phyloP scores from a whole-genome alignment of 257 asterid species.

The Solanum lycopersicoides region DNA sequence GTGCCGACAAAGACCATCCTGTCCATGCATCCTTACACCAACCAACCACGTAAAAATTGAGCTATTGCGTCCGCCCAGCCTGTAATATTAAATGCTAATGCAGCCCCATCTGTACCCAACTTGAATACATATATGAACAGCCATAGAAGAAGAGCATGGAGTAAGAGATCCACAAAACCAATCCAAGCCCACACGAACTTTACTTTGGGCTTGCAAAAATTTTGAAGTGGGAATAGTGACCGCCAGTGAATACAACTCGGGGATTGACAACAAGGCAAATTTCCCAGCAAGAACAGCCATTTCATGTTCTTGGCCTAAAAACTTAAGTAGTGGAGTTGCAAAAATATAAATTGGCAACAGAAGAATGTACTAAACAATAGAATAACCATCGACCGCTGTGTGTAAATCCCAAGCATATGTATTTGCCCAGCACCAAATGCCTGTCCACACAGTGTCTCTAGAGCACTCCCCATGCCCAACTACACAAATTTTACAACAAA shows the following conservation, averaged over 20 bases:
- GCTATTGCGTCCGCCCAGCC: conserved; percentile 40
- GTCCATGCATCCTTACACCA: conserved; percentile 92
- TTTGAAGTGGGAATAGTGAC: conserved; percentile 56
- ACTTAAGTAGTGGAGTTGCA: conserved; percentile 59
- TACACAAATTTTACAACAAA: conserved; percentile 29
- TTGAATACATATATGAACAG: conserved; percentile 34
- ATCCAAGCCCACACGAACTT: conserved; percentile 59
- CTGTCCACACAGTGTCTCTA: conserved; percentile 86
- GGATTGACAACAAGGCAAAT: conserved; percentile 39
- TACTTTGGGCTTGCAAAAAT: conserved; percentile 80
- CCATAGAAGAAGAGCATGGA: conserved; percentile 48
- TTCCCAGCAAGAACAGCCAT: conserved; percentile 60
- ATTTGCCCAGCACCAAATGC: conserved; percentile 77
- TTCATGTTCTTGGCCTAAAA: conserved; percentile 51
- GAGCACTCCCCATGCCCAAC: conserved; percentile 97
- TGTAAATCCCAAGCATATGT: conserved; percentile 68
- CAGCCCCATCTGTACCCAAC: conserved; percentile 61
- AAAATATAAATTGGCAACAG: conserved; percentile 57
- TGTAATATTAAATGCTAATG: conserved; percentile 40
- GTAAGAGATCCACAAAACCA: conserved; percentile 25
- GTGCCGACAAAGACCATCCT: conserved; percentile 55
- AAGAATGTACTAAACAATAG: conserved; percentile 32
- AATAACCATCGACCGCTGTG: conserved; percentile 72
- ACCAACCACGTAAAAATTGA: conserved; percentile 54
- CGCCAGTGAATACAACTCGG: conserved; percentile 55